phyloP scores from a whole-genome alignment of 257 asterid species.

The Ilex aquifolium region DNA sequence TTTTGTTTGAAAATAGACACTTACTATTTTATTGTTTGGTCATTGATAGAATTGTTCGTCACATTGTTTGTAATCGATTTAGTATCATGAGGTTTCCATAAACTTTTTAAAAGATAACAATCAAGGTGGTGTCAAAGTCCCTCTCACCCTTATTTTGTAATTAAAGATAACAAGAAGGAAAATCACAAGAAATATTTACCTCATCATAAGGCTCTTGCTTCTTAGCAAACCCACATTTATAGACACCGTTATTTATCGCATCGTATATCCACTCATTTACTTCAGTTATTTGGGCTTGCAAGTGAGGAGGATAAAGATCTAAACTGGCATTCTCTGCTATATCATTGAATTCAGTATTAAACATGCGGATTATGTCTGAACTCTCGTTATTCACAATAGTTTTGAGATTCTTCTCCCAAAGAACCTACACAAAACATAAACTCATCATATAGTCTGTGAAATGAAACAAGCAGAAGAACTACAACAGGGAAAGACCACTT shows the following conservation, averaged over 20 bases:
- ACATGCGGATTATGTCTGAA: conserved; percentile 81
- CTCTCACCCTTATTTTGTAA: no score
- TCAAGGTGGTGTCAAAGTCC: no score
- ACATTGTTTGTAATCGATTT: no score
- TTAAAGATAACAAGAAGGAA: neutral
- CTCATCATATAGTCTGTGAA: conserved; percentile 1
- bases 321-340: conserved; percentile 61
- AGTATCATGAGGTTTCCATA: no score
- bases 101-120: no score
- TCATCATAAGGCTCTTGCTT: conserved; percentile 81
- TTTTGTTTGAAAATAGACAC: no score
- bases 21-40: no score
- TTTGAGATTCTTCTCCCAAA: conserved; percentile 88
- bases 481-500: conserved; percentile 1
- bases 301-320: conserved; percentile 79
- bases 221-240: conserved; percentile 86
- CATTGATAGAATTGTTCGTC: no score
- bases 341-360: conserved; percentile 83
- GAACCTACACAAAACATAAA: conserved; percentile 46
- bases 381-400: conserved; percentile 88
- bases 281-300: conserved; percentile 63
- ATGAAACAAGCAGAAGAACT: neutral
- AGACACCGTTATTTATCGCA: conserved; percentile 81
- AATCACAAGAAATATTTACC: conserved; percentile 29
- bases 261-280: conserved; percentile 71